These are phyloP conservation scores for Penicillium maclennaniae DNA, from an alignment of 495 filamentous ascomycete species.

Conservation along the genomic window DNA sequence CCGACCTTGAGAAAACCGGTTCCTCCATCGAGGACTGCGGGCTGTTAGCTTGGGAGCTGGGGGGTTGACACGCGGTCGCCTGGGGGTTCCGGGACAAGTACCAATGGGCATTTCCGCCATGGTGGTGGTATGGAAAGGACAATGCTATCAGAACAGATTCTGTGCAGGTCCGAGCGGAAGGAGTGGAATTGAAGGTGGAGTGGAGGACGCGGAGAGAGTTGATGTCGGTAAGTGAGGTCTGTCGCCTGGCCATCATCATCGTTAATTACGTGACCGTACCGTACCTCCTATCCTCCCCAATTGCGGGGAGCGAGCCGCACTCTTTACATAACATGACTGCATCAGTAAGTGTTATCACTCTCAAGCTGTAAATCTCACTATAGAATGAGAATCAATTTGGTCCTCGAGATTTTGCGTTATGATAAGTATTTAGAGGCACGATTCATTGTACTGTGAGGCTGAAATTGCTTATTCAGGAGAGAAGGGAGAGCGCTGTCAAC, in stretches of 20 bases:
- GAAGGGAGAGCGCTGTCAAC: background rate
- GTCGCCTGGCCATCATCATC: slow-evolving; percentile 24
- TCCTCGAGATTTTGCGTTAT: too few species aligned
- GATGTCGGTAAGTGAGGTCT: slow-evolving; percentile 22
- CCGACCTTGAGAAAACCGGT: slow-evolving; percentile 99
- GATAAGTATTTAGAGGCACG: too few species aligned
- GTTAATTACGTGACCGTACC: slow-evolving; percentile 34
- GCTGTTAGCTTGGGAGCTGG: slow-evolving; percentile 31
- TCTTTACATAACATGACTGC: slow-evolving; percentile 19
- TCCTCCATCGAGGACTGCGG: slow-evolving; percentile 95
- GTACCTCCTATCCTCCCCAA: slow-evolving; percentile 22
- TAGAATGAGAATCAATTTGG: background rate
- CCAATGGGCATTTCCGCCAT: slow-evolving; percentile 75
- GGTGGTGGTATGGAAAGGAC: slow-evolving; percentile 22
- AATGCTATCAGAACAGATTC: background rate
- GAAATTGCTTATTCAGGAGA: background rate
- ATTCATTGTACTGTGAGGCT: background rate
- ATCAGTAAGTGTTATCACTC: background rate
- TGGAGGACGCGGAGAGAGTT: slow-evolving; percentile 19
- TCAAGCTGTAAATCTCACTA: background rate
- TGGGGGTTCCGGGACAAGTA: slow-evolving; percentile 36
- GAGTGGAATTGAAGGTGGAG: slow-evolving; percentile 20
- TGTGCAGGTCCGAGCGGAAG: slow-evolving; percentile 19
- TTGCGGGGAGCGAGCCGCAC: slow-evolving; percentile 6
- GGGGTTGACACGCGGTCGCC: slow-evolving; percentile 22